These are phyloP conservation scores for Oryza glaberrima DNA, from an alignment of 176 grass and related monocot genomes.

Conservation along the genomic window DNA sequence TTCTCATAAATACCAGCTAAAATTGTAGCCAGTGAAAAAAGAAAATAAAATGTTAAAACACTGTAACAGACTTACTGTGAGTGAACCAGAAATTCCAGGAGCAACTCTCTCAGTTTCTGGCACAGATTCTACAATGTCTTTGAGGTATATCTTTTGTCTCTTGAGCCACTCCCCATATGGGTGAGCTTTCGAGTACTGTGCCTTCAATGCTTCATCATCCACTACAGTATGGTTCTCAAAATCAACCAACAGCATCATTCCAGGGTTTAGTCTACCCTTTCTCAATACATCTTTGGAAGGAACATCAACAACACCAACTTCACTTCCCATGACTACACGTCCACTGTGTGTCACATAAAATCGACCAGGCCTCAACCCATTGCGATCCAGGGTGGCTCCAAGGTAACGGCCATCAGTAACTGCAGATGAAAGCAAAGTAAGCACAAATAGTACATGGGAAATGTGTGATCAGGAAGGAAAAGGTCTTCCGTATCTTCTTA, in stretches of 20 bases:
- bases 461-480: conserved; percentile 20
- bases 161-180: conserved; percentile 91
- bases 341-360: conserved; percentile 94
- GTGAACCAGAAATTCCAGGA: conserved; percentile 65
- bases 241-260: conserved; percentile 99
- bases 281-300: conserved; percentile 77
- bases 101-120: conserved; percentile 63
- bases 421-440: conserved; percentile 42
- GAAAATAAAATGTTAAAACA: conserved; percentile 17
- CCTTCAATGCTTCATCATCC: conserved; percentile 89
- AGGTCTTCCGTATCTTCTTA: conserved; percentile 41
- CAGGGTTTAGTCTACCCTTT: conserved; percentile 95
- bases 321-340: conserved; percentile 96
- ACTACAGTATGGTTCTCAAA: conserved; percentile 94
- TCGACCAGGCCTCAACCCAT: conserved; percentile 88
- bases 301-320: conserved; percentile 97
- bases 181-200: conserved; percentile 82
- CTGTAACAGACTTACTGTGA: conserved; percentile 53
- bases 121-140: conserved; percentile 78
- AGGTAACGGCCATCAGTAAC: conserved; percentile 98
- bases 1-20: conserved; percentile 11
- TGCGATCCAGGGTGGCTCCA: conserved; percentile 93
- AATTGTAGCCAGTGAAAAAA: conserved; percentile 14
- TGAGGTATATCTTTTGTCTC: conserved; percentile 74
- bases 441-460: conserved; percentile 26